phyloP scores from a whole-genome alignment of 129 eudicot species.

The Rutidosis leptorrhynchoides region DNA sequence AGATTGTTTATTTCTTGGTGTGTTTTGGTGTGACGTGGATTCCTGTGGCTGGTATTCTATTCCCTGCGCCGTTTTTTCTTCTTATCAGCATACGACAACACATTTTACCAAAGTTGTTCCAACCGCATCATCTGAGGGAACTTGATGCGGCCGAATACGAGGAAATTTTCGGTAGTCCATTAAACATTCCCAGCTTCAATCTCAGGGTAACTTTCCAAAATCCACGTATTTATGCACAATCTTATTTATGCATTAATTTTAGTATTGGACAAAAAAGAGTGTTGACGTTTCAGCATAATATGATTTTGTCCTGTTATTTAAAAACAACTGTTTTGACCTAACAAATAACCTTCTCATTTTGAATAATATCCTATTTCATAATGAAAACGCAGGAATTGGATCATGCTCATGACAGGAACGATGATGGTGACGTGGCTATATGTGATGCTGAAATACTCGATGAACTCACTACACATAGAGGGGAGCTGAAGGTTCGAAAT shows the following conservation, averaged over 20 bases:
- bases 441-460: constrained; percentile 62
- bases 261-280: not conserved
- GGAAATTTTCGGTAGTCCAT: constrained; percentile 37
- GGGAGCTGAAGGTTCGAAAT: constrained; percentile 56
- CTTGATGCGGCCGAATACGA: constrained; percentile 60
- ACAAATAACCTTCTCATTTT: not conserved
- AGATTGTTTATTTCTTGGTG: constrained; percentile 35
- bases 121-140: constrained; percentile 38
- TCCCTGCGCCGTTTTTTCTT: constrained; percentile 50
- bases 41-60: constrained; percentile 54
- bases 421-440: constrained; percentile 31
- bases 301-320: not conserved
- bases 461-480: constrained; percentile 56
- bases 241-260: not conserved
- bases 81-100: constrained; percentile 41
- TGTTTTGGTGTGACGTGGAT: constrained; percentile 58
- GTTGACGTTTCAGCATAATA: not conserved
- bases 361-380: not conserved
- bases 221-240: too few species aligned
- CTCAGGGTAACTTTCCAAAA: constrained; percentile 20
- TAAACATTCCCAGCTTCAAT: constrained; percentile 26
- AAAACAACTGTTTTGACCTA: too few species aligned
- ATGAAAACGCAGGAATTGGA: constrained; percentile 36
- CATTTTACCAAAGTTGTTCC: constrained; percentile 42
- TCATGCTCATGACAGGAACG: constrained; percentile 9